Base-by-base conservation (phyloP, 805 yeast genomes). In the Cyberlindnera mycetangii region DNA sequence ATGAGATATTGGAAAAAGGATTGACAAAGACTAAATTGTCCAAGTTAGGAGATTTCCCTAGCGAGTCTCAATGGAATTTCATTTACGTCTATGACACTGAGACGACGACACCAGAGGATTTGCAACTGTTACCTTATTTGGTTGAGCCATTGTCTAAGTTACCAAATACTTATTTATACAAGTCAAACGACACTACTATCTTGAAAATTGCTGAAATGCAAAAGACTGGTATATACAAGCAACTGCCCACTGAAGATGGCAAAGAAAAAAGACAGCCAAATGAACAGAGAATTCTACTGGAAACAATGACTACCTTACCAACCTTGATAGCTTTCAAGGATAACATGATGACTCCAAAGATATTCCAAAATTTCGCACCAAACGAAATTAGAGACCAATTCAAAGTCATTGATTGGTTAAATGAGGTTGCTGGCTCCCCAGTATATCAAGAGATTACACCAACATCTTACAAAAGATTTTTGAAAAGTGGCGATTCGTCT, bases 251-350 rank as follows among this genome's bases (percentile, higher is more conserved):
- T 36, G 73, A 74, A 49, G 49, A 56, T 2, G 48, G 59, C 4
- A 70, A 65, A 33, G 54, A 69, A 1, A 46, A 4, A 59, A 64
- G 44, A 11, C 56, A 54, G 34, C 74, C 70, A 49, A 68, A 78
- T 57, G 69, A 71, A 41, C 74, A 72, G 16, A 60, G 75, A 67
- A 70, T 69, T 49, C 61, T 70, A 15, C 68, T 84, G 19, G 74
- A 78, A 21, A 69, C 83, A 2, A 59, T 80, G 20, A 71, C 89
- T 0, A 70, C 82, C 7, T 68, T 69, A 28, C 95, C 95, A 2
- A 79, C 86, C 14, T 54, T 85, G 16, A 63, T 80, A 24, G 66
- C 83, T 18, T 75, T 82, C 60, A 82, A 77, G 52, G 83, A 83
- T 42, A 74, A 76, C 42, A 67, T 79, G 12, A 58, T 77, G 44